A percentile compares a stretch with the other conserved stretches of the same genome.
These are phyloP conservation scores for Pseudonitzschia pungens DNA, from an alignment of 108 stramenopile species.

Conservation along the genomic window DNA sequence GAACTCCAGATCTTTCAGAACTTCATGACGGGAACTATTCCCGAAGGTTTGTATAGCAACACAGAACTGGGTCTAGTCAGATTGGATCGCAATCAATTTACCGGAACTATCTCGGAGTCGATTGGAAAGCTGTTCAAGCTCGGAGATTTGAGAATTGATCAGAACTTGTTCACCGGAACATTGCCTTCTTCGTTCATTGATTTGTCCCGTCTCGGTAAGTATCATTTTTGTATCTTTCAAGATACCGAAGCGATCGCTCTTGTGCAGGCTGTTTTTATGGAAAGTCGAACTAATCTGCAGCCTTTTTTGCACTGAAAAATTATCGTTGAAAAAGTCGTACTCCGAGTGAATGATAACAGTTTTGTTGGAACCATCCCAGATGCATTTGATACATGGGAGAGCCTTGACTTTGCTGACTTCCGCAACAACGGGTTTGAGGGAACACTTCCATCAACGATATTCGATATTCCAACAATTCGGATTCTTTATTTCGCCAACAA, in stretches of 20 bases:
- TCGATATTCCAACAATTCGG: conserved; percentile 44
- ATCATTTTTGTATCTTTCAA: not conserved
- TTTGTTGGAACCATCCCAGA: conserved; percentile 47
- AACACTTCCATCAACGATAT: conserved; percentile 39
- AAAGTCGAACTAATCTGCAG: not conserved
- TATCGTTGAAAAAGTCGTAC: conserved; percentile 22
- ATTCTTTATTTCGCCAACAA: conserved; percentile 59
- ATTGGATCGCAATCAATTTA: conserved; percentile 44
- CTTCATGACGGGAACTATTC: conserved; percentile 43
- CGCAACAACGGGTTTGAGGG: conserved; percentile 38
- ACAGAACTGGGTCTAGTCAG: conserved; percentile 28
- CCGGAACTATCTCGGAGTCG: conserved; percentile 37
- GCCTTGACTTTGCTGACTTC: conserved; percentile 42
- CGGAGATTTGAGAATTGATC: conserved; percentile 31
- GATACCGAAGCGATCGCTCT: not conserved
- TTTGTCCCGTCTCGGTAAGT: conserved; percentile 32
- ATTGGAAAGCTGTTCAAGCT: conserved; percentile 30
- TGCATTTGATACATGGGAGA: conserved; percentile 29
- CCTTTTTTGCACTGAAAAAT: not conserved
- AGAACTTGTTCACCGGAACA: conserved; percentile 37
- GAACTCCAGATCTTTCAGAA: conserved; percentile 36
- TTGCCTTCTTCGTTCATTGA: conserved; percentile 39
- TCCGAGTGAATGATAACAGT: conserved; percentile 40
- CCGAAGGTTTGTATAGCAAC: conserved; percentile 21
- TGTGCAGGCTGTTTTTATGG: not conserved